Percentiles rank a stretch among this genome's conserved stretches.
Conservation (phyloP, 495 filamentous ascomycete species). For the Lineolata rhizophorae region DNA sequence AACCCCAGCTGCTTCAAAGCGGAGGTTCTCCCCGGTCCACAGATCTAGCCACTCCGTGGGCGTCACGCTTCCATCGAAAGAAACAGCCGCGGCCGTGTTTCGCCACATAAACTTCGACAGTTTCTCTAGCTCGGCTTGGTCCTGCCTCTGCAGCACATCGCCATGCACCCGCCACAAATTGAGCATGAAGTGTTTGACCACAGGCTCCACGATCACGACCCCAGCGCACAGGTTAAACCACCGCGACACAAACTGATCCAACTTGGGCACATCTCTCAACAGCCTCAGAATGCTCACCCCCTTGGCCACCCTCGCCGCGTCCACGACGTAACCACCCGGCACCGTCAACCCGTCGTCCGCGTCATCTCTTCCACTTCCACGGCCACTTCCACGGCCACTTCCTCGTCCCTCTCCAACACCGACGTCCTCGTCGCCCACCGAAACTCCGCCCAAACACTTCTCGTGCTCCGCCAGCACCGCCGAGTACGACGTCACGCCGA, state of each 20-base stretch:
- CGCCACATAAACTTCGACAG: slow-evolving; percentile 15
- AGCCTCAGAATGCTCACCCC: slow-evolving; percentile 13
- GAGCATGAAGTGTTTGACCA: slow-evolving; percentile 13
- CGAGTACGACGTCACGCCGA: slow-evolving; percentile 9
- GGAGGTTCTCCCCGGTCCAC: slow-evolving; percentile 25
- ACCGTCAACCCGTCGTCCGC: no score
- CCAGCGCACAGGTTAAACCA: slow-evolving; percentile 14
- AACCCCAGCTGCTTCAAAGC: slow-evolving; percentile 37
- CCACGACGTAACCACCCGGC: not conserved
- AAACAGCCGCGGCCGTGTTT: slow-evolving; percentile 12
- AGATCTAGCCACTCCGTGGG: slow-evolving; percentile 15
- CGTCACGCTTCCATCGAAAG: slow-evolving; percentile 11
- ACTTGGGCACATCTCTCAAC: slow-evolving; percentile 13
- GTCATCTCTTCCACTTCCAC: no score
- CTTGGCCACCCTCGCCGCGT: slow-evolving; percentile 11
- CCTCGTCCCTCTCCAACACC: no score
- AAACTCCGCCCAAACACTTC: slow-evolving; percentile 2
- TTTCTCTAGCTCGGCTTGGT: slow-evolving; percentile 6
- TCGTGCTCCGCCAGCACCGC: slow-evolving; percentile 9
- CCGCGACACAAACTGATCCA: slow-evolving; percentile 12
- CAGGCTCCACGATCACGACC: slow-evolving; percentile 14
- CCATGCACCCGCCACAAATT: slow-evolving; percentile 14
- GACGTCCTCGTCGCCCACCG: slow-evolving; percentile 2
- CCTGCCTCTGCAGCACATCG: slow-evolving; percentile 8
- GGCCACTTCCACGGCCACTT: no score